Evolutionary conservation across 2,329 filamentous ascomycete genomes (phyloP), one percentile per base, ranked within the genome.

Genomic region (Biscogniauxia marginata): DNA sequence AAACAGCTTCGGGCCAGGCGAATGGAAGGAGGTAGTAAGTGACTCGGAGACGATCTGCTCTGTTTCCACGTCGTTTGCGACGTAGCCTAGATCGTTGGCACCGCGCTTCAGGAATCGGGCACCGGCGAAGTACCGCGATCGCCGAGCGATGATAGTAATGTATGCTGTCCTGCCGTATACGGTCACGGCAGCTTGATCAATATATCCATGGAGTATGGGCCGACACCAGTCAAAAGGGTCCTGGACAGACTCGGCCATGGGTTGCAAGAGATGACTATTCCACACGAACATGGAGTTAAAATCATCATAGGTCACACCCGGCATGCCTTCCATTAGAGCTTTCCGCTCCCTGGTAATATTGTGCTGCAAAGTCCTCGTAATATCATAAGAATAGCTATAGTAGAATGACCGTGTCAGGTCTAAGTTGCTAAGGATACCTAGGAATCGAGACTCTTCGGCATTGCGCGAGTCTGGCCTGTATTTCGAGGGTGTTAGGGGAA

Each of bases 11-110:
- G 90, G 90, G 0, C 92, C 93, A 4, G 95, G 91, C 3, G 90
- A 89, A 75, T 99, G 95, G 65, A 99, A 97, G 0, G 95, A 97
- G 0, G 95, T 99, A 0, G 92, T 97, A 50, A 93, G 79, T 65
- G 92, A 91, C 70, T 99, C 95, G 0, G 93, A 95, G 4, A 99
- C 93, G 58, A 99, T 97, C 71, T 99, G 95, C 74, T 99, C 95
- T 0, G 95, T 98, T 74, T 99, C 96, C 21, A 99, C 95, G 73
- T 99, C 96, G 69, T 99, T 99, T 52, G 95, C 96, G 53, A 99
- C 95, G 70, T 96, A 96, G 13, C 95, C 93, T 55, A 93, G 72
- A 71, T 99, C 95, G 67, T 99, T 99, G 49, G 92, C 90, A 25
- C 95, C 95, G 56, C 95, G 87, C 73, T 99, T 99, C 52, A 99